Evolutionary conservation across 495 filamentous ascomycete species (phyloP), one percentile per base, ranked within the genome.

Genomic region (Hypoxylon perforatum): DNA sequence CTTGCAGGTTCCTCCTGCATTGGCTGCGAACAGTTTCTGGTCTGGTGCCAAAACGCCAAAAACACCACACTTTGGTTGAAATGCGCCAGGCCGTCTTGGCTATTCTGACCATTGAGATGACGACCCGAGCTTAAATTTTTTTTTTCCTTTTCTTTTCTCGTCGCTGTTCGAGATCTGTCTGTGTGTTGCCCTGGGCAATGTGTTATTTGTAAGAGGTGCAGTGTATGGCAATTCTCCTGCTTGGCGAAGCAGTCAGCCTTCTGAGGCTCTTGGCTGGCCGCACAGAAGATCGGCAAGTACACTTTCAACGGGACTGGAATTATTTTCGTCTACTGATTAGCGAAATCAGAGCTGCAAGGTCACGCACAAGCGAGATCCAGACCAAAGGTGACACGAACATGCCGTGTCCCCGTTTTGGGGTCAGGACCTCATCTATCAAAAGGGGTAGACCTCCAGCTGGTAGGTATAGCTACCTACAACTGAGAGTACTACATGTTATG

Each of bases 181-280:
- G n/a, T n/a, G n/a, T 33, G 30, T 44, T 35, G 21, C 49, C 64
- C 60, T 69, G n/a, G 44, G 49, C 28, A 41, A 45, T 49, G 53
- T 63, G 53, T 30, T 36, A 48, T 48, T 50, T 53, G 65, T 63
- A 45, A 55, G 54, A n/a, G 60, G 52, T 17, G 12, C 45, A 33
- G 28, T 19, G 58, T 66, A 67, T 61, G 62, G 63, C 62, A 63
- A 62, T 58, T 66, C 25, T 63, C 36, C 57, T 42, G 53, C 62
- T 70, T 66, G 67, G 63, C 67, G 49, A 67, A 65, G 67, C 61
- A 67, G 63, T 70, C 67, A 70, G 67, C 67, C 67, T 65, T 66
- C 50, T 70, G 67, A 66, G 67, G 67, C 67, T 70, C 67, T 70
- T 70, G 67, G 67, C 67, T 59, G 54, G 11, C 39, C 46, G 63